Base-by-base conservation (phyloP, 768 basidiomycete species). In the Gelatoporia subvermispora region DNA sequence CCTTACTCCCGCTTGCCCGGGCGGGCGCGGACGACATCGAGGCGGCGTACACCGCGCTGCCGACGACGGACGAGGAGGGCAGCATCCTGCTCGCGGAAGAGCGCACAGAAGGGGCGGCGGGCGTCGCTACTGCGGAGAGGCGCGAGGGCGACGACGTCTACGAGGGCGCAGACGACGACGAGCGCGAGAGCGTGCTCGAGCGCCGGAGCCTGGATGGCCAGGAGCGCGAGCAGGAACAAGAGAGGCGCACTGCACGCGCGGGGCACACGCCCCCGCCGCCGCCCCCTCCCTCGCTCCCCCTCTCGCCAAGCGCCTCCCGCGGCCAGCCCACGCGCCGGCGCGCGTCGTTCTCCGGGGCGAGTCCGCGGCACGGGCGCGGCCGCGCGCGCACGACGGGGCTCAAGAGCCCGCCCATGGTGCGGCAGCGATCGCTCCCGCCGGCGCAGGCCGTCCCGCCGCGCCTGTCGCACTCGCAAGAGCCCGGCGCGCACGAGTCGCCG, bases 31-130 rank as follows among this genome's bases (percentile, higher is more conserved):
- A 43, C 24, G 61, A 63, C 41, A 42, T 46, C 13, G 62, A 60
- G 45, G 48, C 51, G 1, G 60, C 51, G 0, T 55, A 56, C 36
- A 36, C 48, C 7, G 54, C 53, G 3, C 41, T 60, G 9, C 38
- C 34, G n/a, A 43, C 44, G 2, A 28, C 50, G 2, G 56, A 53
- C 3, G 25, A 44, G 37, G 36, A 45, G 21, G 8, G 35, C 7
- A 31, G 28, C 28, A 31, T 31, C 28, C 28, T 31, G 28, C 28
- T 31, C 7, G 42, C 9, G 34, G 18, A 25, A 42, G 49, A 17
- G 47, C 47, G 22, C 28, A 38, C 21, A 40, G 41, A 41, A 21
- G 42, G 46, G 8, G 46, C 47, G 8, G 43, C 50, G 2, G 51
- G 44, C 15, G 43, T 34, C 22, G 34, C 35, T 3, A 48, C 49